Evolutionary conservation across 2,329 filamentous ascomycete genomes (phyloP).

Genomic region (Diplodia corticola): DNA sequence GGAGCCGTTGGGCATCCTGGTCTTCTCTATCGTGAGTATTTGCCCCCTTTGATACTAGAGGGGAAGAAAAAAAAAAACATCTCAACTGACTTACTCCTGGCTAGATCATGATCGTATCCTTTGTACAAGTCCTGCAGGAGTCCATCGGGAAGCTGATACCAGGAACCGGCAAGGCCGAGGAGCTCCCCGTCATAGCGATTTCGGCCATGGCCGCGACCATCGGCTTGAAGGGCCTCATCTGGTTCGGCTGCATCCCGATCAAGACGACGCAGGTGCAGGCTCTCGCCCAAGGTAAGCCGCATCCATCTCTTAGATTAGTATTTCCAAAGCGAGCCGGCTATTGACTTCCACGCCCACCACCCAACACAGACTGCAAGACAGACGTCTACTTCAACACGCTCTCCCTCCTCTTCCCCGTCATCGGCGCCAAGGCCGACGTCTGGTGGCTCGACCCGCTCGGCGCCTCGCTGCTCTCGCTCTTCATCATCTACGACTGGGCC

Average conservation of each 20-base stretch:
- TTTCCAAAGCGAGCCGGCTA: background rate
- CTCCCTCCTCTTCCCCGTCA: conserved; percentile 62
- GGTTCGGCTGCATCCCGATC: conserved; percentile 59
- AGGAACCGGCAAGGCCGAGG: conserved; percentile 49
- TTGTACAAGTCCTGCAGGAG: conserved; percentile 61
- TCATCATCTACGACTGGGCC: conserved; percentile 70
- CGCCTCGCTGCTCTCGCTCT: conserved; percentile 62
- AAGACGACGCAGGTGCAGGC: conserved; percentile 66
- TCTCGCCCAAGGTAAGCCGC: conserved; percentile 51
- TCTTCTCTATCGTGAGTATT: conserved; percentile 31
- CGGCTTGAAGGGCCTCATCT: conserved; percentile 60
- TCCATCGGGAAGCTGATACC: conserved; percentile 60
- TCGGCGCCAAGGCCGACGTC: conserved; percentile 58
- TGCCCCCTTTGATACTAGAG: no score
- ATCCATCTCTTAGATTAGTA: no score
- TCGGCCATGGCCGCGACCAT: conserved; percentile 59
- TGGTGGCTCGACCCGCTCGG: conserved; percentile 70
- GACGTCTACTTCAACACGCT: conserved; percentile 66
- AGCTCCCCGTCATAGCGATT: conserved; percentile 56
- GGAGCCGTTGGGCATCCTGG: conserved; percentile 62
- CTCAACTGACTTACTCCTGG: background rate
- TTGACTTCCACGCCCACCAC: no score
- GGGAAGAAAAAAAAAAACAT: background rate
- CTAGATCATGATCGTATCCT: conserved; percentile 59
- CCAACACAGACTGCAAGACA: conserved; percentile 59